Evolutionary conservation across 1,284 basidiomycete genomes (phyloP).

Genomic region (Pseudozyma flocculosa): DNA sequence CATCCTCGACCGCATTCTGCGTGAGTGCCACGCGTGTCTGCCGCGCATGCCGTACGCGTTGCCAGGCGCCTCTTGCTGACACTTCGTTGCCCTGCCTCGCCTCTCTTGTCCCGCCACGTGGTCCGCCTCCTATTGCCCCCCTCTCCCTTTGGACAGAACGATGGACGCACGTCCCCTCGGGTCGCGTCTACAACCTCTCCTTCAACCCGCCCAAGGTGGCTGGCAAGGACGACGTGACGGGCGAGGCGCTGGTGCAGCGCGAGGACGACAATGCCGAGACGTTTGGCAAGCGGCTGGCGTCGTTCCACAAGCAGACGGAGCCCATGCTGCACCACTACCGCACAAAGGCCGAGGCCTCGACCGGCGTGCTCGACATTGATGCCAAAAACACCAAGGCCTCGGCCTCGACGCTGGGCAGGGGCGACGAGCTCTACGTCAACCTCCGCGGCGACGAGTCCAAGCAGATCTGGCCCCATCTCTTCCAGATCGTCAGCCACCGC

Average conservation of each 20-base stretch:
- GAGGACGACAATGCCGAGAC: constrained; percentile 89
- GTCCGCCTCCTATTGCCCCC: too few relatives aligned
- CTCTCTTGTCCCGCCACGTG: too few relatives aligned
- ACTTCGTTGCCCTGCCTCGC: too few relatives aligned
- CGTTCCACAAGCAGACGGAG: constrained; percentile 84
- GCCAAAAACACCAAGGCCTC: background rate
- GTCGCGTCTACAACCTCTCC: constrained; percentile 72
- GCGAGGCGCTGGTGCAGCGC: constrained; percentile 82
- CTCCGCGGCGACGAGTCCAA: constrained; percentile 82
- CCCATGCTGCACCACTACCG: constrained; percentile 80
- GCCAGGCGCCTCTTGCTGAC: too few relatives aligned
- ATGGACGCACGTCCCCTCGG: constrained; percentile 89
- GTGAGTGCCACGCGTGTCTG: constrained; percentile 50
- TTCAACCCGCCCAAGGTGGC: constrained; percentile 79
- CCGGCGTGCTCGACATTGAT: constrained; percentile 15
- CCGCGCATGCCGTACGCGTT: too few relatives aligned
- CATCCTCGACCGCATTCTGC: constrained; percentile 82
- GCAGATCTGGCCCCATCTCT: constrained; percentile 86
- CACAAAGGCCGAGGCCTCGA: constrained; percentile 60
- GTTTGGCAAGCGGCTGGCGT: constrained; percentile 75
- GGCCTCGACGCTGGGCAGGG: background rate
- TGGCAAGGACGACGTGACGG: constrained; percentile 87
- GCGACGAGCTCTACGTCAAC: constrained; percentile 65
- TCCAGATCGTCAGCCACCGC: constrained; percentile 62
- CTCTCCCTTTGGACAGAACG: constrained; percentile 63